Evolutionary conservation across 2,329 filamentous ascomycete species (phyloP).

Genomic region (Aspergillus pseudoviridinutans): DNA sequence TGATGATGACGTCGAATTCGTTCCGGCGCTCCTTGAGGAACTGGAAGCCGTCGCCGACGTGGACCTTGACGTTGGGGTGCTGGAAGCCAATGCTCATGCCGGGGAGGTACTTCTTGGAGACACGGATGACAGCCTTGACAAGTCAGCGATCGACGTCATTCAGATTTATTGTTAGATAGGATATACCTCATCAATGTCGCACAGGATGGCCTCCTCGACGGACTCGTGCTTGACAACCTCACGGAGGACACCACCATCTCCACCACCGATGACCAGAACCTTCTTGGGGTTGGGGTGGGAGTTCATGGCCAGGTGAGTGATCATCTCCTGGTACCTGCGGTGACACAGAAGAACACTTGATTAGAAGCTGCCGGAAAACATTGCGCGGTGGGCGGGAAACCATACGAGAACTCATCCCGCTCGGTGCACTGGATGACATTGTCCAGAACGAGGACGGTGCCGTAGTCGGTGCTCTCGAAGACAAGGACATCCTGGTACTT

Average conservation of each 20-base stretch:
- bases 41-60: conserved; percentile 97
- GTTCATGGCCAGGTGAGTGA: conserved; percentile 97
- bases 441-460: conserved; percentile 93
- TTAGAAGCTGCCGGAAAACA: neutral
- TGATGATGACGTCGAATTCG: conserved; percentile 98
- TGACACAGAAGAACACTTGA: neutral
- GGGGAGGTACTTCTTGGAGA: conserved; percentile 97
- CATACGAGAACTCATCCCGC: conserved; percentile 90
- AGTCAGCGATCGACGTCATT: neutral
- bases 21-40: conserved; percentile 96
- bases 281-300: conserved; percentile 97
- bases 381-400: conserved; percentile 4
- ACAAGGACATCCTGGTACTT: conserved; percentile 98
- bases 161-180: neutral
- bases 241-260: conserved; percentile 93
- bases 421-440: conserved; percentile 99
- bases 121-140: conserved; percentile 79
- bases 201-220: conserved; percentile 92
- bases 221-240: conserved; percentile 99
- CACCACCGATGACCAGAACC: conserved; percentile 95
- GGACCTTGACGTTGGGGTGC: conserved; percentile 87
- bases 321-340: conserved; percentile 93
- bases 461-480: conserved; percentile 97
- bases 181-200: conserved; percentile 89
- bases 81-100: conserved; percentile 90